Percentiles rank a stretch among this genome's conserved stretches.
These are phyloP conservation scores for Monosporascus sp. DNA, from an alignment of 2,329 filamentous ascomycete species.

Conservation along the genomic window DNA sequence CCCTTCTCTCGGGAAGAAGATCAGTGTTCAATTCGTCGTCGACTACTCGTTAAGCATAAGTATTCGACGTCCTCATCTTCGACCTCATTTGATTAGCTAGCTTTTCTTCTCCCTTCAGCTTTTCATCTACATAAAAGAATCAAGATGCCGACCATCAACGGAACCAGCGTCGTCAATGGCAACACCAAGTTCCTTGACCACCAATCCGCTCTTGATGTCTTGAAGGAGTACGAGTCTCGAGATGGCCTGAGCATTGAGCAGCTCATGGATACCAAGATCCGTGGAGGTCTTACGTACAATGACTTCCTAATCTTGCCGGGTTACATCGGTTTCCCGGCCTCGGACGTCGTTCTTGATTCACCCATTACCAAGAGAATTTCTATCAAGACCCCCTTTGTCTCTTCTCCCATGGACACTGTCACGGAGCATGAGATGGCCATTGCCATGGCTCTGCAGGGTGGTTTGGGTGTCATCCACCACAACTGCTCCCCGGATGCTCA, in stretches of 20 bases:
- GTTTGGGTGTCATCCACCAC: slow-evolving; percentile 94
- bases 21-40: slow-evolving; percentile 31
- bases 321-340: slow-evolving; percentile 96
- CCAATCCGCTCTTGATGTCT: slow-evolving; percentile 69
- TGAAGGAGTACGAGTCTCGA: slow-evolving; percentile 71
- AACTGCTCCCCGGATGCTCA: slow-evolving; percentile 98
- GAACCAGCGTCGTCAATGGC: slow-evolving; percentile 49
- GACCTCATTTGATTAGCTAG: slow-evolving; percentile 33
- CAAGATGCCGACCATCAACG: slow-evolving; percentile 70
- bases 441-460: slow-evolving; percentile 85
- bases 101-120: slow-evolving; percentile 21
- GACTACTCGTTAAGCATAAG: slow-evolving; percentile 26
- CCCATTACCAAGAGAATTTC: slow-evolving; percentile 93
- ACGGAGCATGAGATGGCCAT: slow-evolving; percentile 99
- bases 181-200: slow-evolving; percentile 62
- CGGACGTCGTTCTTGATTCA: slow-evolving; percentile 80
- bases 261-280: slow-evolving; percentile 84
- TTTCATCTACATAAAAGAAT: slow-evolving; percentile 23
- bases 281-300: slow-evolving; percentile 96
- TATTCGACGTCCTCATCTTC: slow-evolving; percentile 33
- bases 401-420: slow-evolving; percentile 98
- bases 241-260: slow-evolving; percentile 87
- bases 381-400: slow-evolving; percentile 93
- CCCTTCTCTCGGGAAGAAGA: slow-evolving; percentile 50
- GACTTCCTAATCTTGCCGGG: slow-evolving; percentile 96